Conservation (phyloP, 2,329 filamentous ascomycete species). For the Neopestalotiopsis clavispora region DNA sequence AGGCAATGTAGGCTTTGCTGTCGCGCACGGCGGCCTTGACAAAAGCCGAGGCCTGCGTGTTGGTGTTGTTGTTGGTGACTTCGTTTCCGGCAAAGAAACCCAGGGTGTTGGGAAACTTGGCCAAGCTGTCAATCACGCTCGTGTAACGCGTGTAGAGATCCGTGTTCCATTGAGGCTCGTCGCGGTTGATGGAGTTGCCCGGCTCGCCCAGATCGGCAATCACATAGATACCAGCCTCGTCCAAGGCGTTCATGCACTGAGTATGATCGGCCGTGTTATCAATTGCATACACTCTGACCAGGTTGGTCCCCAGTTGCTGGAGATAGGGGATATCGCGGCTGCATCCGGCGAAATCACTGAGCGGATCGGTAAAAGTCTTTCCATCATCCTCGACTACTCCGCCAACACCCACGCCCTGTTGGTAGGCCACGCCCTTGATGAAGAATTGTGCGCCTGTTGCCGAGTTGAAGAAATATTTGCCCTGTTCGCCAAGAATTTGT, state of each 20-base stretch:
- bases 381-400: constrained; percentile 38
- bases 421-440: constrained; percentile 77
- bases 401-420: constrained; percentile 59
- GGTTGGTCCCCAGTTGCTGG: constrained; percentile 68
- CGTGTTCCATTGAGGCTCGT: constrained; percentile 67
- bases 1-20: constrained; percentile 76
- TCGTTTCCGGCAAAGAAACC: constrained; percentile 84
- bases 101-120: constrained; percentile 71
- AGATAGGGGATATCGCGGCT: constrained; percentile 72
- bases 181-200: constrained; percentile 68
- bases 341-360: constrained; percentile 65
- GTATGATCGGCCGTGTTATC: constrained; percentile 68
- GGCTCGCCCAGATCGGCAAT: constrained; percentile 74
- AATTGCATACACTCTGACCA: constrained; percentile 75
- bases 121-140: constrained; percentile 68
- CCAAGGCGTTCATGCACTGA: constrained; percentile 69
- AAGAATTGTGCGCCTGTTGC: constrained; percentile 46
- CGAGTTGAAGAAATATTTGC: constrained; percentile 67
- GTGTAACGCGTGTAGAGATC: constrained; percentile 73
- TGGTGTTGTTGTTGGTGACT: constrained; percentile 73
- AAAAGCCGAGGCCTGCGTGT: constrained; percentile 73
- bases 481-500: constrained; percentile 9
- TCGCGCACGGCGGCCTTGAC: constrained; percentile 81
- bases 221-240: constrained; percentile 74
- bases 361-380: constrained; percentile 65